Evolutionary conservation across 306 rosid genomes (phyloP).

Genomic region (Fragaria ananassa): DNA sequence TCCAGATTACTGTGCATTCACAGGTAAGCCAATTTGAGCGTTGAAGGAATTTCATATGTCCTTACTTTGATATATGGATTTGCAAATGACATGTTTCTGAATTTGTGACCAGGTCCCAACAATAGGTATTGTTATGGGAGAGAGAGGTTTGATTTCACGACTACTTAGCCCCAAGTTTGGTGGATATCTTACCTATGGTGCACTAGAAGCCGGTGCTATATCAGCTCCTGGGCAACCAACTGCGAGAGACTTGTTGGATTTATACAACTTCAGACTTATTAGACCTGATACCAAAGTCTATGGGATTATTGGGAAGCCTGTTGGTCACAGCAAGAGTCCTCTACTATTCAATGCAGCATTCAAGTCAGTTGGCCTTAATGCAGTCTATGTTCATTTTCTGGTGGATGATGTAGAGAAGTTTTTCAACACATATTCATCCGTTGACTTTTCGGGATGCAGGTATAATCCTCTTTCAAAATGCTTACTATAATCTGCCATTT

Average conservation of each 20-base stretch:
- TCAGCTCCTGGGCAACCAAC: slow-evolving; percentile 45
- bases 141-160: slow-evolving; percentile 42
- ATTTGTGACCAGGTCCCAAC: slow-evolving; percentile 31
- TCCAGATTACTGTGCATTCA: slow-evolving; percentile 41
- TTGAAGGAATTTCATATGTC: not conserved
- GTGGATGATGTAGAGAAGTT: slow-evolving; percentile 45
- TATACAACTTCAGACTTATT: slow-evolving; percentile 46
- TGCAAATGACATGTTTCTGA: slow-evolving; percentile 5
- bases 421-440: slow-evolving; percentile 36
- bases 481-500: not conserved
- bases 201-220: slow-evolving; percentile 31
- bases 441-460: slow-evolving; percentile 49
- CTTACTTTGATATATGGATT: not conserved
- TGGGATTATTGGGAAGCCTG: slow-evolving; percentile 50
- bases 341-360: slow-evolving; percentile 45
- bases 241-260: slow-evolving; percentile 31
- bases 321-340: slow-evolving; percentile 54
- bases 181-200: slow-evolving; percentile 45
- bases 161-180: slow-evolving; percentile 45
- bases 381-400: slow-evolving; percentile 45
- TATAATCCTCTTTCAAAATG: slow-evolving; percentile 4
- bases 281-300: slow-evolving; percentile 40
- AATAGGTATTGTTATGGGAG: slow-evolving; percentile 42
- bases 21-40: slow-evolving; percentile 24
- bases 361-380: slow-evolving; percentile 37